Evolutionary conservation across 2,329 filamentous ascomycete genomes (phyloP).

Genomic region (Aspergillus clavatus): DNA sequence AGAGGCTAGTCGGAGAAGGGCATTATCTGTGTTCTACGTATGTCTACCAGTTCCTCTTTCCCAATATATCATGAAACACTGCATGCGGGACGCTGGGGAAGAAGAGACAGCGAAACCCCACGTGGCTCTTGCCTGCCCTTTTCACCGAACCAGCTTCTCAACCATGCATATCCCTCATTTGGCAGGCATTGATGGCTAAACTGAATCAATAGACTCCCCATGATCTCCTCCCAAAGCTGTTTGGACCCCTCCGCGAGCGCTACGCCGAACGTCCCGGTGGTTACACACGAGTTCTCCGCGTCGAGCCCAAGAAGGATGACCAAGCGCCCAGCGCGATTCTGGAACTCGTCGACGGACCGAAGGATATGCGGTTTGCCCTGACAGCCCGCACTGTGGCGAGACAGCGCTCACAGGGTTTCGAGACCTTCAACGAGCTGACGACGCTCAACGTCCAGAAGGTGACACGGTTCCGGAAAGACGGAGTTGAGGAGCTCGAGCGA

Average conservation of each 20-base stretch:
- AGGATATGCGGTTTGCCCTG: conserved; percentile 91
- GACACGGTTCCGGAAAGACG: conserved; percentile 65
- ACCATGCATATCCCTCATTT: no score
- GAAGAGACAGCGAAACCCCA: no score
- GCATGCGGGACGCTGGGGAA: not conserved
- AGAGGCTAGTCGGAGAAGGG: conserved; percentile 68
- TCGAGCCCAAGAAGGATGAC: conserved; percentile 82
- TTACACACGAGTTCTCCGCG: conserved; percentile 90
- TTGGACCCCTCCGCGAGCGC: conserved; percentile 72
- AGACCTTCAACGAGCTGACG: conserved; percentile 65
- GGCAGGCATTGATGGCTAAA: not conserved
- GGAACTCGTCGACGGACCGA: conserved; percentile 89
- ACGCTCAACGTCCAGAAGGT: conserved; percentile 77
- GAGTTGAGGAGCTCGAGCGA: conserved; percentile 62
- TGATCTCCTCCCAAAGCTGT: conserved; percentile 70
- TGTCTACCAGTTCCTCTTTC: conserved; percentile 29
- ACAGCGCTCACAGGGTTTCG: conserved; percentile 48
- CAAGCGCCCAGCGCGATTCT: conserved; percentile 87
- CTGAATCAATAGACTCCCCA: conserved; percentile 34
- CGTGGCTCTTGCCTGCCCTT: no score
- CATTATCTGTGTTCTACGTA: conserved; percentile 83
- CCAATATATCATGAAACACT: not conserved
- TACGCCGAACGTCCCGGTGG: conserved; percentile 78
- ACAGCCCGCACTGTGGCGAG: conserved; percentile 79
- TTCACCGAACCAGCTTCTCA: no score